Conservation (phyloP, 2,329 filamentous ascomycete genomes). For the Huntiella omanensis region DNA sequence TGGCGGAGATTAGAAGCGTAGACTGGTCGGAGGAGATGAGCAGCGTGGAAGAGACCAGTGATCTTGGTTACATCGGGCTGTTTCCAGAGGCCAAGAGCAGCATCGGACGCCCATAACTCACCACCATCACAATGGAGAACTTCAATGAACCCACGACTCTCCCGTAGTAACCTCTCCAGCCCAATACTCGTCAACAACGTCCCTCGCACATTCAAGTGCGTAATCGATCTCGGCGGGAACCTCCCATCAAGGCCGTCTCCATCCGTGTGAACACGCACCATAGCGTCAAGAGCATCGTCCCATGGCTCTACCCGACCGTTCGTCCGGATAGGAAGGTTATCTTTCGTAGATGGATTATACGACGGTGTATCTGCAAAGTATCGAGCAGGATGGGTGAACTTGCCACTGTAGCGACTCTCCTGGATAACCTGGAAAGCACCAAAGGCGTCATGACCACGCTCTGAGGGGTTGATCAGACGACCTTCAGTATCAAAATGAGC, state of each 20-base stretch:
- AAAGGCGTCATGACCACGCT: slow-evolving; percentile 18
- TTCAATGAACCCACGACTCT: slow-evolving; percentile 28
- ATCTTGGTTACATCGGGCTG: background rate
- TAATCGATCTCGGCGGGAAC: slow-evolving; percentile 18
- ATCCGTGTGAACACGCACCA: slow-evolving; percentile 15
- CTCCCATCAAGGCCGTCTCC: slow-evolving; percentile 8
- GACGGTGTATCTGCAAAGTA: slow-evolving; percentile 30
- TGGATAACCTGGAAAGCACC: slow-evolving; percentile 26
- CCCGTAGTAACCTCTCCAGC: slow-evolving; percentile 24
- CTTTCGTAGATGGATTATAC: slow-evolving; percentile 16
- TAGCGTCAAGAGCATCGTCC: slow-evolving; percentile 17
- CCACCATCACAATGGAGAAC: slow-evolving; percentile 20
- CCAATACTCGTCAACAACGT: slow-evolving; percentile 28
- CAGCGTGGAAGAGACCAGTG: slow-evolving; percentile 25
- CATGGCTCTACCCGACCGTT: slow-evolving; percentile 18
- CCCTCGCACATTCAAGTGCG: slow-evolving; percentile 34
- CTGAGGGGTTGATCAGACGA: slow-evolving; percentile 17
- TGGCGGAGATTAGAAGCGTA: slow-evolving; percentile 33
- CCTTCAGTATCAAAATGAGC: slow-evolving; percentile 28
- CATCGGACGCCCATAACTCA: slow-evolving; percentile 1
- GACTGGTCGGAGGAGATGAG: slow-evolving; percentile 32
- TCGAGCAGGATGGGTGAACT: slow-evolving; percentile 27
- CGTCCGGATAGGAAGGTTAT: slow-evolving; percentile 9
- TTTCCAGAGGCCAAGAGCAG: slow-evolving; percentile 17
- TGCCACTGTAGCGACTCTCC: slow-evolving; percentile 28